Evolutionary conservation across 148 eudicot species (phyloP).

Genomic region (Spergularia bocconei): DNA sequence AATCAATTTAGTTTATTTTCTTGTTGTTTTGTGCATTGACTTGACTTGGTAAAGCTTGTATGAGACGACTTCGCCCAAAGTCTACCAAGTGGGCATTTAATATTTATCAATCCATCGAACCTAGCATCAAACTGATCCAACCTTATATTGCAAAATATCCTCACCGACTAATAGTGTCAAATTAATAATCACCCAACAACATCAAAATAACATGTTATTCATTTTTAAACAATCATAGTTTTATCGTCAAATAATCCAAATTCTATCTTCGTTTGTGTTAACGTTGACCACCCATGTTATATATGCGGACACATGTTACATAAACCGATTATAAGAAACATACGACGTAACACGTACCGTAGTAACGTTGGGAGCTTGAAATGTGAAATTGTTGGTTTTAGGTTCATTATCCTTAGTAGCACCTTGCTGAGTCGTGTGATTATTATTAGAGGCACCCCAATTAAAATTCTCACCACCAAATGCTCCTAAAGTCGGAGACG

Average conservation of each 20-base stretch:
- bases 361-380: slow-evolving; percentile 40
- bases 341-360: slow-evolving; percentile 29
- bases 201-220: background rate
- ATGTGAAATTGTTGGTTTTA: slow-evolving; percentile 48
- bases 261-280: too few relatives aligned
- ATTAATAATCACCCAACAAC: background rate
- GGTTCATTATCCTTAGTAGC: slow-evolving; percentile 23
- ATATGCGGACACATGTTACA: too few relatives aligned
- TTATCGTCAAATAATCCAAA: background rate
- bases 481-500: slow-evolving; percentile 65
- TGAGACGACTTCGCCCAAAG: slow-evolving; percentile 16
- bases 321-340: background rate
- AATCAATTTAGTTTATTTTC: slow-evolving; percentile 9
- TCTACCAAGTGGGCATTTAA: slow-evolving; percentile 17
- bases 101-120: background rate
- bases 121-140: too few relatives aligned
- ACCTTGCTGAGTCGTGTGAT: slow-evolving; percentile 20
- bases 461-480: slow-evolving; percentile 43
- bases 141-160: background rate
- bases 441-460: slow-evolving; percentile 27
- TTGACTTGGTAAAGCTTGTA: slow-evolving; percentile 19
- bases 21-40: slow-evolving; percentile 30
- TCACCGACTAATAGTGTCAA: background rate
- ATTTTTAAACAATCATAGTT: background rate
- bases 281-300: too few relatives aligned